Evolutionary conservation across 148 eudicot species (phyloP), one percentile per base, ranked within the genome.

Genomic region (Linanthus parryae): DNA sequence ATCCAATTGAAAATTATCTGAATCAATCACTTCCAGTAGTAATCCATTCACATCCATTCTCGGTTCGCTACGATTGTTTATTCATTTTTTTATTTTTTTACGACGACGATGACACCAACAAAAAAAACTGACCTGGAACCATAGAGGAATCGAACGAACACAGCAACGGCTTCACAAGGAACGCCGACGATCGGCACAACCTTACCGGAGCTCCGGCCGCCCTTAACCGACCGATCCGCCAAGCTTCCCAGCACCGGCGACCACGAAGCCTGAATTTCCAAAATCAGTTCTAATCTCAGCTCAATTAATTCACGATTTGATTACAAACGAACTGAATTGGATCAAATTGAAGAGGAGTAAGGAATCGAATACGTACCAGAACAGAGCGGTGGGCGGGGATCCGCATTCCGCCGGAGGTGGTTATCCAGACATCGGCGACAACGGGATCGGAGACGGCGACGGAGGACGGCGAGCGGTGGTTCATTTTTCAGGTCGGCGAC

Each of bases 201-300:
- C 56, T 45, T 75, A 41, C 59, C 71, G 12, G 78, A 59, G 64
- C 66, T 76, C 72, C 69, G 59, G 41, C 69, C n/a, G n/a, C n/a
- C 66, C 59, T 71, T 68, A 21, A 29, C 54, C 36, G 84, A 75
- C 63, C 50, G 51, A 36, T 70, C 82, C 23, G 79, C 34, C 4
- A 72, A 66, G 58, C 60, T 79, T 70, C 77, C 87, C 47, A 88
- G 39, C 58, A 84, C 86, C 30, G 94, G 74, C 46, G 94, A 88
- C 17, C 78, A 71, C 49, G 81, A 63, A 22, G 89, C 96, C 96
- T 88, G 41, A 19, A 35, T 24, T 21, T 38, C 27, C 29, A n/a
- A 8, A 34, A 12, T 13, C 22, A 54, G 0, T 6, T 8, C n/a
- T 17, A 14, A 8, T 6, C 41, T 16, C n/a, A 39, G 17, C 15